A percentile compares a stretch with the other conserved stretches of the same genome.
Evolutionary conservation across 108 stramenopile species (phyloP).

Genomic region (Skeletonema menzelii): DNA sequence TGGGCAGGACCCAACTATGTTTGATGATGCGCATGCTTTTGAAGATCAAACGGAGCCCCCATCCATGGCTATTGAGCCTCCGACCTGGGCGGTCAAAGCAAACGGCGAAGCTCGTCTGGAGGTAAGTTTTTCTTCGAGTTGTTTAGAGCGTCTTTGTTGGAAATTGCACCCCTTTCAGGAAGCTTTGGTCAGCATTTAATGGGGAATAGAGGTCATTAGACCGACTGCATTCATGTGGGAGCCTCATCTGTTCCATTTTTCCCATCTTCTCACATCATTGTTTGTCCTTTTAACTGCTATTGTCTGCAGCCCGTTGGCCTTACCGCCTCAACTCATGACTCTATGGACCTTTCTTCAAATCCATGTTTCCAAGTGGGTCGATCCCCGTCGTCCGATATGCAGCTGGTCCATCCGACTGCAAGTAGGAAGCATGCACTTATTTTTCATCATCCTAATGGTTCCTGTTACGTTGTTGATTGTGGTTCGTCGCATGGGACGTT

Average conservation of each 20-base stretch:
- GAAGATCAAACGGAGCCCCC: not conserved
- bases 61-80: conserved; percentile 53
- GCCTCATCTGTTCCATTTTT: not conserved
- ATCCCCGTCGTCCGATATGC: conserved; percentile 68
- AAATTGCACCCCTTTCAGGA: not conserved
- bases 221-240: not conserved
- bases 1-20: conserved; percentile 9
- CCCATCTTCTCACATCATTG: not conserved
- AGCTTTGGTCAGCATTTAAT: not conserved
- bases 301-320: conserved; percentile 68
- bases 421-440: conserved; percentile 79
- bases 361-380: conserved; percentile 72
- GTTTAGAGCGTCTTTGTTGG: not conserved
- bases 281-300: not conserved
- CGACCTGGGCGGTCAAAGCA: conserved; percentile 80
- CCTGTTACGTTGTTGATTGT: conserved; percentile 83
- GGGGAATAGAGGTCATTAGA: not conserved
- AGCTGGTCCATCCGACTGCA: conserved; percentile 68
- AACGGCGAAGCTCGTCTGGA: conserved; percentile 72
- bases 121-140: conserved; percentile 44
- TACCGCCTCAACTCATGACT: conserved; percentile 51
- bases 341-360: conserved; percentile 66
- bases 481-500: conserved; percentile 82
- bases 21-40: not conserved
- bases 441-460: conserved; percentile 85